Conservation (phyloP, 83 land plant species). For the Thuja plicata region DNA sequence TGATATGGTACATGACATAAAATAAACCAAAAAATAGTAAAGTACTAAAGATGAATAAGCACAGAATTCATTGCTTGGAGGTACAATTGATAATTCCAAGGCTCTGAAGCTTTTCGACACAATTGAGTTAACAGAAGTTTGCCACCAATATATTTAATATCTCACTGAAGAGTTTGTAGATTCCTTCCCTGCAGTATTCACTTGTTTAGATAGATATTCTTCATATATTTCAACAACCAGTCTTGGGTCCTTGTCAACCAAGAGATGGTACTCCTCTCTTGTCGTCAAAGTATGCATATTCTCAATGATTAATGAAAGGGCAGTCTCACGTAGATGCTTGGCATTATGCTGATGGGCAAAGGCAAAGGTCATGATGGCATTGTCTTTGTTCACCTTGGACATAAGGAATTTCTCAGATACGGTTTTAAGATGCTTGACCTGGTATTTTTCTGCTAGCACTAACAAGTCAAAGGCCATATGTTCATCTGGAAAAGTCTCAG, state of each 20-base stretch:
- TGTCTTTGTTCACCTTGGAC: constrained; percentile 74
- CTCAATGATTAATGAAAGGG: constrained; percentile 57
- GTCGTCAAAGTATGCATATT: constrained; percentile 69
- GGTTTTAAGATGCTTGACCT: constrained; percentile 77
- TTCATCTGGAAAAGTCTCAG: constrained; percentile 68
- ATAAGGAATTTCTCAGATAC: constrained; percentile 74
- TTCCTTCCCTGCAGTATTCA: constrained; percentile 48
- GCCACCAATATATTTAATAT: not conserved
- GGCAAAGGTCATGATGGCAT: constrained; percentile 59
- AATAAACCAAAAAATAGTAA: not conserved
- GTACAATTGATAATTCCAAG: not conserved
- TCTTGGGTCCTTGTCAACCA: constrained; percentile 78
- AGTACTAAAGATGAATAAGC: not conserved
- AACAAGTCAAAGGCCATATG: constrained; percentile 69
- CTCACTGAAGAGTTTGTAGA: not conserved
- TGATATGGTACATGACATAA: not conserved
- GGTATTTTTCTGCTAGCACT: constrained; percentile 73
- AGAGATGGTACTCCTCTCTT: constrained; percentile 62
- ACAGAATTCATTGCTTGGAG: not conserved
- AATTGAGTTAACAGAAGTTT: not conserved
- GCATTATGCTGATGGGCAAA: constrained; percentile 83
- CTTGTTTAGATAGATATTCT: constrained; percentile 61
- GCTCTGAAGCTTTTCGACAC: not conserved
- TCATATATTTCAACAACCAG: constrained; percentile 84
- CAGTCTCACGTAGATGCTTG: constrained; percentile 58